These are phyloP conservation scores for Dissophora globulifera DNA, from an alignment of 192 early-diverging fungal genomes.

Conservation along the genomic window DNA sequence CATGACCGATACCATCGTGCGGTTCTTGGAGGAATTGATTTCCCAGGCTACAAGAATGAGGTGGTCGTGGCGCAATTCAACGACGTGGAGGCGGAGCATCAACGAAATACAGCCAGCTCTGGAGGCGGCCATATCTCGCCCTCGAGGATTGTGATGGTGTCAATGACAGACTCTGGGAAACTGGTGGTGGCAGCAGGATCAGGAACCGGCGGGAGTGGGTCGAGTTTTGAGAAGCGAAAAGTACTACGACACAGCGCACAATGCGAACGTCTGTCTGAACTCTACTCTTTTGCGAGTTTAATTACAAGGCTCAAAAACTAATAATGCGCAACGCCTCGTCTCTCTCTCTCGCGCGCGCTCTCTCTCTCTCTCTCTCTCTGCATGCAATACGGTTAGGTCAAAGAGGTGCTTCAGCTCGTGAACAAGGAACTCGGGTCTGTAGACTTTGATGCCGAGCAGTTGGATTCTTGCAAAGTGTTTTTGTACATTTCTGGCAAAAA, in stretches of 20 bases:
- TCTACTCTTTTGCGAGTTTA: too few species aligned
- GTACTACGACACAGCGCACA: too few species aligned
- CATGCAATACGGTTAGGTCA: constrained; percentile 48
- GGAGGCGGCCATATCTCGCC: not conserved
- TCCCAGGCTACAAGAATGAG: constrained; percentile 59
- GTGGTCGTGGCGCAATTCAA: constrained; percentile 37
- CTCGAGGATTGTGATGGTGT: constrained; percentile 49
- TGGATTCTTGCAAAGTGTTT: constrained; percentile 54
- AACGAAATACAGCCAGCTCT: too few species aligned
- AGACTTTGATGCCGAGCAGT: constrained; percentile 41
- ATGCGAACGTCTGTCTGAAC: too few species aligned
- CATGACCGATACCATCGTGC: constrained; percentile 57
- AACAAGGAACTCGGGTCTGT: constrained; percentile 55
- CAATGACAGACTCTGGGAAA: constrained; percentile 34
- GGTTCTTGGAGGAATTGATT: constrained; percentile 53
- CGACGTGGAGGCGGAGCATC: constrained; percentile 11
- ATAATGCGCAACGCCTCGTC: too few species aligned
- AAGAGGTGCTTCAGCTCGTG: constrained; percentile 48
- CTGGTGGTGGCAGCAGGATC: not conserved
- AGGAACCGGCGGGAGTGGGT: not conserved
- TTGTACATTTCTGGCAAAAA: constrained; percentile 56
- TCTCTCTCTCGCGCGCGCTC: too few species aligned
- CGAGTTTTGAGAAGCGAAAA: constrained; percentile 51
- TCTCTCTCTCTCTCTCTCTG: too few species aligned
- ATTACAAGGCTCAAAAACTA: too few species aligned